Evolutionary conservation across 2,329 filamentous ascomycete species (phyloP).

Genomic region (Orbilia blumenaviensis): DNA sequence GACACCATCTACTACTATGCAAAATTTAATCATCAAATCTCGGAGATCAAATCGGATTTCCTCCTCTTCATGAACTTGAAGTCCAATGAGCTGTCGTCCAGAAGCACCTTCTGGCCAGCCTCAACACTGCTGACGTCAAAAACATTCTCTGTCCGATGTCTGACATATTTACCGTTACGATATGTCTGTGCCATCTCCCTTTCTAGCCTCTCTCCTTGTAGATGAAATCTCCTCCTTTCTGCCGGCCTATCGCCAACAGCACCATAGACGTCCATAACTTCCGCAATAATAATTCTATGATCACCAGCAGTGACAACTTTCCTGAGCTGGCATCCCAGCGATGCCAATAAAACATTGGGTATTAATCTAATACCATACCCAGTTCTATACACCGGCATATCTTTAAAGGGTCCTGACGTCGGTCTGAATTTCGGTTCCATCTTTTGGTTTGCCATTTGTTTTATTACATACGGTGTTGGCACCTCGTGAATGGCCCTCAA

Average conservation of each 20-base stretch:
- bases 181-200: slow-evolving; percentile 52
- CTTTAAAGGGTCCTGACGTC: slow-evolving; percentile 29
- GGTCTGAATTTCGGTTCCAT: slow-evolving; percentile 42
- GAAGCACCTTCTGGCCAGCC: slow-evolving; percentile 26
- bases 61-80: slow-evolving; percentile 42
- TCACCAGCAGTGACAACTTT: slow-evolving; percentile 34
- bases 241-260: slow-evolving; percentile 37
- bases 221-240: slow-evolving; percentile 42
- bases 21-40: slow-evolving; percentile 15
- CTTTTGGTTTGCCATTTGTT: slow-evolving; percentile 16
- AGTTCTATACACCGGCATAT: slow-evolving; percentile 45
- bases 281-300: slow-evolving; percentile 44
- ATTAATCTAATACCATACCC: slow-evolving; percentile 38
- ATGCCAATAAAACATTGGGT: slow-evolving; percentile 33
- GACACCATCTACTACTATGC: background rate
- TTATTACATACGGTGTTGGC: background rate
- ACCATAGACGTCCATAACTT: slow-evolving; percentile 50
- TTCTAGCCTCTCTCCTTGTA: slow-evolving; percentile 38
- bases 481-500: slow-evolving; percentile 1
- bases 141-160: slow-evolving; percentile 43
- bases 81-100: slow-evolving; percentile 33
- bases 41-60: slow-evolving; percentile 28
- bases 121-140: slow-evolving; percentile 47
- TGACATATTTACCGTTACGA: slow-evolving; percentile 48
- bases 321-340: slow-evolving; percentile 40